Evolutionary conservation across 2,329 filamentous ascomycete species (phyloP).

Genomic region (Cadophora sp.): DNA sequence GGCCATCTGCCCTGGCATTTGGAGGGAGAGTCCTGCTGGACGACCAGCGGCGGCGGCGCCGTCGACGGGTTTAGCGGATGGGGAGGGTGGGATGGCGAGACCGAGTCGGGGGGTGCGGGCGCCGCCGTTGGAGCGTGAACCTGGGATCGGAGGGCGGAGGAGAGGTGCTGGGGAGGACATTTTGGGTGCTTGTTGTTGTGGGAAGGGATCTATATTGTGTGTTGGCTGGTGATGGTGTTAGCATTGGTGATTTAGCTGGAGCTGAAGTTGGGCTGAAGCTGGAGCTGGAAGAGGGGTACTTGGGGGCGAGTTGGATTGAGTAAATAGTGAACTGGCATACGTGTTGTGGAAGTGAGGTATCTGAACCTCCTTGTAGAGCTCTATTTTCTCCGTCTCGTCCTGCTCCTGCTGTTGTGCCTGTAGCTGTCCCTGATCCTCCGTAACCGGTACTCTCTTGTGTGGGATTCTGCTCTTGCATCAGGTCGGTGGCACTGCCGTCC

Average conservation of each 20-base stretch:
- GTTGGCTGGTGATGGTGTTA: slow-evolving; percentile 36
- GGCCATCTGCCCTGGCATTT: slow-evolving; percentile 42
- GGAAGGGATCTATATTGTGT: slow-evolving; percentile 27
- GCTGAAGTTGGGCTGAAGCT: slow-evolving; percentile 16
- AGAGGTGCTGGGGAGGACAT: slow-evolving; percentile 47
- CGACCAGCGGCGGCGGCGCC: slow-evolving; percentile 19
- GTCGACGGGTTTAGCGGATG: slow-evolving; percentile 77
- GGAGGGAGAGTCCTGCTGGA: slow-evolving; percentile 37
- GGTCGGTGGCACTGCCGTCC: slow-evolving; percentile 21
- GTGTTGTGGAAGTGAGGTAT: slow-evolving; percentile 14
- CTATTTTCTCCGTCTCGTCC: slow-evolving; percentile 21
- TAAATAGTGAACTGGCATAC: neutral
- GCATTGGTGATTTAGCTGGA: slow-evolving; percentile 19
- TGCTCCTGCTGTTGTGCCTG: slow-evolving; percentile 3
- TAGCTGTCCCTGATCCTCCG: slow-evolving; percentile 28
- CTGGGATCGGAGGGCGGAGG: slow-evolving; percentile 46
- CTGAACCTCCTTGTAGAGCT: slow-evolving; percentile 21
- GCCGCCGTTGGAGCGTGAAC: slow-evolving; percentile 40
- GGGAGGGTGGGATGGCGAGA: slow-evolving; percentile 87
- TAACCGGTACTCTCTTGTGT: slow-evolving; percentile 31
- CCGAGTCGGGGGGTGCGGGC: slow-evolving; percentile 61
- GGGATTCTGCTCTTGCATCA: slow-evolving; percentile 39
- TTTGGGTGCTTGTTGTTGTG: slow-evolving; percentile 33
- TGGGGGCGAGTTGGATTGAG: neutral
- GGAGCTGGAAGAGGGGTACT: slow-evolving; percentile 5